phyloP scores from a whole-genome alignment of 1,284 basidiomycete species.

The Phylloporus sp. region DNA sequence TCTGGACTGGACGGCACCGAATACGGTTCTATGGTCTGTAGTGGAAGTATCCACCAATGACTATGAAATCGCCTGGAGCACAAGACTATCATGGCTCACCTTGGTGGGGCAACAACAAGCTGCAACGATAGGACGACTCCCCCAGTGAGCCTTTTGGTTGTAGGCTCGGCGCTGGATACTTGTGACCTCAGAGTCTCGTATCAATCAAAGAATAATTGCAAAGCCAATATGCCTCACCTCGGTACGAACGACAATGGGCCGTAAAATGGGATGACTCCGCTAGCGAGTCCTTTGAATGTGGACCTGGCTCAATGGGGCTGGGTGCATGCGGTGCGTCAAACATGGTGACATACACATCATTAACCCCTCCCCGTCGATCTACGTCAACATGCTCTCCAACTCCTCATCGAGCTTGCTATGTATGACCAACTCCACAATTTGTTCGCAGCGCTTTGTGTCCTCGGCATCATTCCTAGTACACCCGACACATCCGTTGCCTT shows the following conservation, averaged over 20 bases:
- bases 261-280: slow-evolving; percentile 39
- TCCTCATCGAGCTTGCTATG: slow-evolving; percentile 61
- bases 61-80: slow-evolving; percentile 16
- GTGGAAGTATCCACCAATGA: neutral
- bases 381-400: slow-evolving; percentile 55
- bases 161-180: no score
- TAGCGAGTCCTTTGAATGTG: neutral
- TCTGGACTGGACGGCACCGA: slow-evolving; percentile 1
- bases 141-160: no score
- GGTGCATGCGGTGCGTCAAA: neutral
- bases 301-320: neutral
- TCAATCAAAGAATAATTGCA: no score
- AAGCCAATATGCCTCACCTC: slow-evolving; percentile 23
- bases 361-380: slow-evolving; percentile 34
- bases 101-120: no score
- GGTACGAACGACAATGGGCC: slow-evolving; percentile 46
- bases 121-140: no score
- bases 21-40: slow-evolving; percentile 4
- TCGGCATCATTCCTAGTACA: slow-evolving; percentile 58
- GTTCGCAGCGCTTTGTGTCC: slow-evolving; percentile 58
- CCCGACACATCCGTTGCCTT: slow-evolving; percentile 52
- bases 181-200: no score
- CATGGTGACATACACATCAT: neutral
- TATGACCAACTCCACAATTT: slow-evolving; percentile 61
- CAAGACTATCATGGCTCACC: no score